Base-by-base conservation (phyloP, 2,329 filamentous ascomycete species). In the Clonostachys chloroleuca region DNA sequence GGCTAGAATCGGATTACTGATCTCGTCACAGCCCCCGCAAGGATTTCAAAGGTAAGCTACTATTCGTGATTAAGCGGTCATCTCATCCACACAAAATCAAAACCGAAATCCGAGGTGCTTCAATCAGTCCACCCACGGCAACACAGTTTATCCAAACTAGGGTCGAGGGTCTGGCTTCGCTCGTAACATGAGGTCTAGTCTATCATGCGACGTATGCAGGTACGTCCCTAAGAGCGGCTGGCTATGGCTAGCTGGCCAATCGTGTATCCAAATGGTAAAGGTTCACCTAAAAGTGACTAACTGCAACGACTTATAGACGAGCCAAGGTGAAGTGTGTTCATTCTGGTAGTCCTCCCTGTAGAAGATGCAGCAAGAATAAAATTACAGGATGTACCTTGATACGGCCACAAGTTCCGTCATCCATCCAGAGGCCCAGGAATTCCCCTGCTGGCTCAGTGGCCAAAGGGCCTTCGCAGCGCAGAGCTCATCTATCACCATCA, bases 261-360 rank as follows among this genome's bases (percentile, higher is more conserved):
- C 14, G 24, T 30, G 18, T 43, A 5, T 3, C 10, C 14, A 40
- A 12, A 20, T 8, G 10, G 34, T 20, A 12, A 18, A 14, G 5
- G 18, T 10, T 45, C 37, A 4, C 5, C 34, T 12, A 20, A 37
- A 14, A 30, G 17, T 37, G n/a, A 16, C 35, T 12, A 16, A 12
- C 7, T 16, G 18, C 37, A 9, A 42, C 35, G 20, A 30, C 17
- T 12, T n/a, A 17, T 24, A 67, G 65, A 18, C 57, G 54, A 43
- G 64, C 62, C 40, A 67, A 67, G 42, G 53, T 66, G 13, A 67
- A 67, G 42, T 67, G 64, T 44, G 52, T 62, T 12, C 61, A 66
- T 47, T 42, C 50, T 6, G 64, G 64, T 18, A 51, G 34, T 4
- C 47, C 61, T 16, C 64, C 64, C 1, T 67, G 64, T 5, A 53